These are phyloP conservation scores for Stagonosporopsis rhizophila DNA, from an alignment of 2,329 filamentous ascomycete species.

Conservation along the genomic window DNA sequence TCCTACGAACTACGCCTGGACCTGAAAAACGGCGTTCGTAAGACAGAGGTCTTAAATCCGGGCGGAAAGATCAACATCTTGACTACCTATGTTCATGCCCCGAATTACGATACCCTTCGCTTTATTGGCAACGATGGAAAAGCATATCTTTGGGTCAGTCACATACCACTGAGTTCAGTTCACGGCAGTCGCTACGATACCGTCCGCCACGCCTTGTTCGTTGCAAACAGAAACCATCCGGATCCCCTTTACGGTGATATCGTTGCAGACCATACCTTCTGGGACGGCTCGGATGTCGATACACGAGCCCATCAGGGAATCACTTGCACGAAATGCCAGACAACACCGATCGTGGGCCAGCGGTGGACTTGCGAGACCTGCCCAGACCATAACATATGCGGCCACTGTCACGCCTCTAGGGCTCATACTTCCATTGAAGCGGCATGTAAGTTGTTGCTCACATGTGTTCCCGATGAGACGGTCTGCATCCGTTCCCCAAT, in stretches of 20 bases:
- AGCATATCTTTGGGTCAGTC: conserved; percentile 42
- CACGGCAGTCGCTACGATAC: conserved; percentile 39
- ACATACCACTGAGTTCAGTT: conserved; percentile 31
- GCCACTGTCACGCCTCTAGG: conserved; percentile 23
- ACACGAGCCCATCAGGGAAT: conserved; percentile 20
- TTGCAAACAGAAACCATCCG: conserved; percentile 22
- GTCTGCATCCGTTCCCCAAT: conserved; percentile 33
- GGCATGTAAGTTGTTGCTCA: conserved; percentile 31
- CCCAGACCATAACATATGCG: conserved; percentile 35
- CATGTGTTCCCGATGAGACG: conserved; percentile 39
- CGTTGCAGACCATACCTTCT: conserved; percentile 46
- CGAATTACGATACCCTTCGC: conserved; percentile 42
- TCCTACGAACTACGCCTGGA: conserved; percentile 40
- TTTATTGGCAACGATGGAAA: conserved; percentile 40
- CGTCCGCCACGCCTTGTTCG: conserved; percentile 44
- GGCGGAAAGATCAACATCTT: conserved; percentile 29
- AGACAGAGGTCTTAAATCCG: conserved; percentile 32
- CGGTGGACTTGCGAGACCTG: conserved; percentile 39
- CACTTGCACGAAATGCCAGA: conserved; percentile 31
- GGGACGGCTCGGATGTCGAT: conserved; percentile 39
- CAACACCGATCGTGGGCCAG: conserved; percentile 31
- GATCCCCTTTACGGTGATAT: conserved; percentile 45
- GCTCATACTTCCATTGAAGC: conserved; percentile 18
- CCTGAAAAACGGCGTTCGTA: conserved; percentile 29
- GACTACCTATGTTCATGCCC: conserved; percentile 41